Evolutionary conservation across 2,329 filamentous ascomycete genomes (phyloP).

Genomic region (Mollisiaceae sp.): DNA sequence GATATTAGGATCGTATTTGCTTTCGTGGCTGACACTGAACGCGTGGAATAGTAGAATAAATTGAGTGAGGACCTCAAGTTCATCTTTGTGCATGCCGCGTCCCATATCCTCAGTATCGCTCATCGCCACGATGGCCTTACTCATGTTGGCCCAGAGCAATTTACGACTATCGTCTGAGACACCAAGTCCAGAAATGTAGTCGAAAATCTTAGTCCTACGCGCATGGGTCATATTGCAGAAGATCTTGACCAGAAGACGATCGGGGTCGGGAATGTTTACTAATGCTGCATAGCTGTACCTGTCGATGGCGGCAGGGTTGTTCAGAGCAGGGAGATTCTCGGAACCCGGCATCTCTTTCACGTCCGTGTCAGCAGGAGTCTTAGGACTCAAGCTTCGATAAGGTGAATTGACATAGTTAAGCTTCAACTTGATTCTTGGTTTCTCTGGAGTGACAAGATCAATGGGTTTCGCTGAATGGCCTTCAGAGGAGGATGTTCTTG

Average conservation of each 20-base stretch:
- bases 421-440: constrained; percentile 20
- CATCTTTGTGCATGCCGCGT: constrained; percentile 28
- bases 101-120: background rate
- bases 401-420: constrained; percentile 22
- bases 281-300: constrained; percentile 30
- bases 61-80: constrained; percentile 20
- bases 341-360: constrained; percentile 15
- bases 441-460: constrained; percentile 27
- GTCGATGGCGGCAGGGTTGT: constrained; percentile 34
- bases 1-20: constrained; percentile 11
- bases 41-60: constrained; percentile 37
- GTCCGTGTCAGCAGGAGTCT: background rate
- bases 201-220: constrained; percentile 25
- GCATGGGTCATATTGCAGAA: constrained; percentile 41
- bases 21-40: constrained; percentile 34
- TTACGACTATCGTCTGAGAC: constrained; percentile 4
- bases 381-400: background rate
- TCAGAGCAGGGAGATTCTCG: constrained; percentile 28
- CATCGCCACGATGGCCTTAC: constrained; percentile 23
- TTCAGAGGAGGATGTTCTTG: constrained; percentile 28
- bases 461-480: constrained; percentile 20
- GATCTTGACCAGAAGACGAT: constrained; percentile 50
- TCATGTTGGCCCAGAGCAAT: constrained; percentile 30
- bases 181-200: constrained; percentile 19
- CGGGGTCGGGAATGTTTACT: constrained; percentile 34